Evolutionary conservation across 228 moss, liverwort and hornwort species (phyloP), one percentile per base, ranked within the genome.

Genomic region (Sphagnum magellanicum): DNA sequence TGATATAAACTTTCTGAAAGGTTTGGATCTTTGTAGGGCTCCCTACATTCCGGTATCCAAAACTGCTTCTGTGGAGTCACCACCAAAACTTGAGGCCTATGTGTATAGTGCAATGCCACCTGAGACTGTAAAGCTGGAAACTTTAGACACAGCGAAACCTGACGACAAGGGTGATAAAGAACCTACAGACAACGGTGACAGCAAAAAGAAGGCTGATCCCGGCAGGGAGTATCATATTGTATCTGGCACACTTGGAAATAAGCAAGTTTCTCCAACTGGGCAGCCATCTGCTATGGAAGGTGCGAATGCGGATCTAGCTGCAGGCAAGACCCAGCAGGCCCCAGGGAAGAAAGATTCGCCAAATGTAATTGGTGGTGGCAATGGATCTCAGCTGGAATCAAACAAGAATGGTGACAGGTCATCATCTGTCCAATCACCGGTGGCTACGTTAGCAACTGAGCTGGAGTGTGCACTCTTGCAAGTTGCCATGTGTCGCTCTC

Each of bases 391-490:
- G 52, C 65, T 32, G 32, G 32, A 68, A 49, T 58, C 57, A 63
- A 78, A 74, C 47, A 68, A 66, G 50, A 76, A 65, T 72, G 72
- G 70, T 65, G 49, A 49, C 59, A 58, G 62, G 62, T 76, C 68
- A 60, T 61, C 63, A 53, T 9, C 51, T 4, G 60, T 50, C 68
- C 72, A 66, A 67, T 81, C 84, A 15, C 76, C 84, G 5, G 91
- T 87, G 66, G 81, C 95, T 75, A 86, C 83, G 6, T 79, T 96
- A 77, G 95, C 92, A 74, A 92, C 95, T 61, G 95, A 92, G 73
- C 71, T 96, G 71, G 95, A 96, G 82, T 92, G 95, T 78, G 92
- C 91, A 65, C 68, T 96, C 59, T 71, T 92, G 68, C 92, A 92
- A 74, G 82, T 88, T 52, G 79, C 90, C 73, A 81, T 91, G 78